Base-by-base conservation (phyloP, 208 protist species). In the Naegleria gruberi region DNA sequence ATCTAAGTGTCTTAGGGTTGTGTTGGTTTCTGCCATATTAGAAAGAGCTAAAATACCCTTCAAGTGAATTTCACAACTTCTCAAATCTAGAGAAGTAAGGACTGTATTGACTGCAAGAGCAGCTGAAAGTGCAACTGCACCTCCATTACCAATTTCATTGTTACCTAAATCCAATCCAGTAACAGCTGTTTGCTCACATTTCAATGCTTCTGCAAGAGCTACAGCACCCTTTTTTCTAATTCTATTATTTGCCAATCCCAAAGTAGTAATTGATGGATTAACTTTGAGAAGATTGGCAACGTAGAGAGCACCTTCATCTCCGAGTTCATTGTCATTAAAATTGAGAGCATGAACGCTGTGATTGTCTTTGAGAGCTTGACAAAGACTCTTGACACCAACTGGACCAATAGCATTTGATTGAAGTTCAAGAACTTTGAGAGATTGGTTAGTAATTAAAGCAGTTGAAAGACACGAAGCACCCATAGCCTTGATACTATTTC, bases 1-100 rank as follows among this genome's bases (percentile, higher is more conserved):
- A 90, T 90, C 88, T 42, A 90, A 81, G 82, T 90, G 88, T 65
- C 81, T 77, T 83, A 90, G n/a, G 3, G 88, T 82, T 19, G 44
- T 85, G 37, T 90, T 90, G 4, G 34, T 23, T 17, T 65, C 12
- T 6, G 30, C 5, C 44, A 88, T 65, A 17, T 51, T 43, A 23
- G 84, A 34, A 51, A 88, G 46, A 19, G 45, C 43, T 30, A 88
- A 19, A 65, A 47, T 65, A 6, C 84, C 84, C 26, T 88, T 88
- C 8, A 88, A 65, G 34, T 88, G 84, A 65, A 88, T 88, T 65
- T 88, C 84, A 41, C 84, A 88, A 65, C 34, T 44, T 65, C 84
- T 55, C 42, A 88, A 42, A 65, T 88, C 84, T 40, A 88, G 42
- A n/a, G 84, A 88, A 42, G 84, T 88, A 26, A 88, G 43, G 10